Base-by-base conservation (phyloP, 2,329 filamentous ascomycete species). In the Beauveria sp. region DNA sequence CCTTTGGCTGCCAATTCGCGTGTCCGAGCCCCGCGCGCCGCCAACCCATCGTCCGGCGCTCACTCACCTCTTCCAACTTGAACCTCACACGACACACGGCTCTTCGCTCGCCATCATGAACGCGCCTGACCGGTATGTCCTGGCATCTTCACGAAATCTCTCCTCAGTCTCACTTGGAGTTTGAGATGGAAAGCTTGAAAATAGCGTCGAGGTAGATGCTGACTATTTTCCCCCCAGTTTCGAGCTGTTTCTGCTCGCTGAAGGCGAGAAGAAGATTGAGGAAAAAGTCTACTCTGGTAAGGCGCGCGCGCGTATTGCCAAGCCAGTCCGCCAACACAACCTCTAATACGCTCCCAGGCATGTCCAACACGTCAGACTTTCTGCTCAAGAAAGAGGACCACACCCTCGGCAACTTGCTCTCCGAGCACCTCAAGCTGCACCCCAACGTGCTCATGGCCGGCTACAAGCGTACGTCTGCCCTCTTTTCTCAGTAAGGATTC, bases 311-410 rank as follows among this genome's bases (percentile, higher is more conserved):
- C 28, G 9, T 12, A 34, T 14, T 34, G 12, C 12, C 30, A 34
- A 34, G 12, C 30, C 30, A 34, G 30, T 34, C 30, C 10, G 30
- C 5, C 30, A 34, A 12, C 12, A 24, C 22, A 47, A 30, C 2
- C n/a, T 5, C 37, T 58, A 26, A 26, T 44, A 8, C 14, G 20
- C 8, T 6, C 14, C 2, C 22, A 71, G 92, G 91, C 70, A 92
- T 96, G 72, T 91, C 93, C 24, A 96, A 96, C 73, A 92, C 90
- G n/a, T 90, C 91, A 10, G 90, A 97, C 75, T 99, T 99, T 78
- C 86, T 91, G 62, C 87, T 99, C 76, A 91, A 91, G 76, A 97
- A 97, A 75, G 94, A 99, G 75, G 94, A 99, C 69, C 93, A 97
- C 77, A 97, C 93, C 1, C 84, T 99, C 28, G 94, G 88, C 68